A percentile compares a stretch with the other conserved stretches of the same genome.
Conservation (phyloP, 2,329 filamentous ascomycete species). For the Xylogone sp. region DNA sequence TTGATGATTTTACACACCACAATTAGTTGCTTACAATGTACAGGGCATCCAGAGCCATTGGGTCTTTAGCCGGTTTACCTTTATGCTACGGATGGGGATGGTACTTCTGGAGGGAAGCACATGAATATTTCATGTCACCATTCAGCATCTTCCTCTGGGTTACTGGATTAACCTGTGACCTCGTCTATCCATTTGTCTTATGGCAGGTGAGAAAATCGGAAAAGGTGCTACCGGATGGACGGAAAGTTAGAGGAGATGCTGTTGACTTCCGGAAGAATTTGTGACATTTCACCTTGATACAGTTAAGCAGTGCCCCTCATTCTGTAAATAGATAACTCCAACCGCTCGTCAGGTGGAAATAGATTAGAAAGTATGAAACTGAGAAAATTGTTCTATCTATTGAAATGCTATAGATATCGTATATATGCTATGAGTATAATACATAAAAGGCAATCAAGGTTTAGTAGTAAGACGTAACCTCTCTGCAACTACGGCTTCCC, state of each 20-base stretch:
- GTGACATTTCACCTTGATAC: too few relatives aligned
- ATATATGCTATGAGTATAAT: too few relatives aligned
- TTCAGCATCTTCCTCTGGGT: slow-evolving; percentile 39
- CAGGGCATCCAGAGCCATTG: slow-evolving; percentile 41
- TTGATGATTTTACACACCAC: slow-evolving; percentile 9
- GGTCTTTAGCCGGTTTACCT: slow-evolving; percentile 38
- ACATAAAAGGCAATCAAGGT: too few relatives aligned
- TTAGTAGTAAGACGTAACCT: too few relatives aligned
- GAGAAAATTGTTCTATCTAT: too few relatives aligned
- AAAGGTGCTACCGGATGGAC: slow-evolving; percentile 33
- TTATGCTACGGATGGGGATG: slow-evolving; percentile 37
- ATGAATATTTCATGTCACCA: slow-evolving; percentile 42
- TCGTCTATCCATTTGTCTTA: slow-evolving; percentile 41
- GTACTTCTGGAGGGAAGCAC: slow-evolving; percentile 48
- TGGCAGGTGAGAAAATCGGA: slow-evolving; percentile 36
- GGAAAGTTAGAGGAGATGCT: slow-evolving; percentile 9
- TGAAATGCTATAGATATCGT: too few relatives aligned
- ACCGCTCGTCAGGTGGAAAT: too few relatives aligned
- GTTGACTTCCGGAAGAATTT: background rate
- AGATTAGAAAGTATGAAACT: too few relatives aligned
- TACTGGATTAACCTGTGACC: slow-evolving; percentile 37
- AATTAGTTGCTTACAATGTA: slow-evolving; percentile 1
- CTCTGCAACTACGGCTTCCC: too few relatives aligned
- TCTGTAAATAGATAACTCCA: too few relatives aligned
- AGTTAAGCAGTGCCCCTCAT: too few relatives aligned